Base-by-base conservation (phyloP, 768 basidiomycete species). In the Boletus pseudopeckii region DNA sequence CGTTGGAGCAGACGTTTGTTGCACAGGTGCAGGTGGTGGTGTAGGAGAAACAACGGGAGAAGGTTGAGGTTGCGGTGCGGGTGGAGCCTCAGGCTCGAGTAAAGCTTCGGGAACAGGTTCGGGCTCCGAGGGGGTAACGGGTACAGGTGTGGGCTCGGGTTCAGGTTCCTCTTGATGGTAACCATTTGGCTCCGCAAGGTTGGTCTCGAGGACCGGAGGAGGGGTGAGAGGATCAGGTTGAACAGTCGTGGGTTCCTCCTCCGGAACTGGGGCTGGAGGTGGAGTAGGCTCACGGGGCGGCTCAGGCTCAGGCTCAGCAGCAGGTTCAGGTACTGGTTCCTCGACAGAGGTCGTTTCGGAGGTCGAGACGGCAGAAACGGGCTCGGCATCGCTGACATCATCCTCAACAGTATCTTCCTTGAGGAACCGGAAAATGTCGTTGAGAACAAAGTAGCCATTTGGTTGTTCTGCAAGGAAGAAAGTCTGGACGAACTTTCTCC, bases 401-500 rank as follows among this genome's bases (percentile, higher is more conserved):
- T 91, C 92, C 60, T 92, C 92, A 50, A 90, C 86, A 8, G 82
- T 75, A 67, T 98, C 94, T 75, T 98, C 97, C 77, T 97, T 98
- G 59, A 99, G 79, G 81, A 97, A 98, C 55, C 97, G 90, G 86
- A 98, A 99, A 77, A 98, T 98, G 76, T 99, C 97, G 74, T 99
- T 99, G 74, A 99, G 86, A 60, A 99, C 97, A 69, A 96, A 99
- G 78, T 98, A 99, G 40, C 97, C 97, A 63, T 96, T 97, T 14
- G 93, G 92, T 74, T 99, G 97, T 73, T 98, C 94, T 37, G 97
- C 97, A 50, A 99, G 87, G 89, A 99, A 98, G 77, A 99, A 98
- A 7, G 96, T 98, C 76, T 99, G 97, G 11, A 94, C 95, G 65
- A 99, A 99, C 76, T 98, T 99, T 67, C 88, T 85, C 97, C 97